Conservation (phyloP, 2,329 filamentous ascomycete genomes). For the Chalaropsis thielavioides region DNA sequence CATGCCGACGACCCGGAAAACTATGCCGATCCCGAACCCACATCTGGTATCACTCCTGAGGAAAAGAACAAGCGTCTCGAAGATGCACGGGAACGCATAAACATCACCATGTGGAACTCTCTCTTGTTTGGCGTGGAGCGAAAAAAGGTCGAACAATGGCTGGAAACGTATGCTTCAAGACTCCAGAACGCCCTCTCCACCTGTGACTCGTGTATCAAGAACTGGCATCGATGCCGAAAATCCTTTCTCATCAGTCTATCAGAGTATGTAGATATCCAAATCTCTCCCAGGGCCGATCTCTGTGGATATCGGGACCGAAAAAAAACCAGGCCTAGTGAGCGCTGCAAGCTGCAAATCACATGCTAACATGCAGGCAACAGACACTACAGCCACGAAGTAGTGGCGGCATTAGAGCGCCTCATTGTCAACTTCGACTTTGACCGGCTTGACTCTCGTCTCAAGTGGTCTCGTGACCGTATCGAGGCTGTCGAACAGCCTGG, state of each 20-base stretch:
- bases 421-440: conserved; percentile 46
- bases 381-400: conserved; percentile 36
- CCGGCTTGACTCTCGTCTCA: conserved; percentile 45
- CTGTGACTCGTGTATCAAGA: conserved; percentile 57
- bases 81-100: conserved; percentile 40
- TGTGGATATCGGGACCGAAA: neutral
- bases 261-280: conserved; percentile 33
- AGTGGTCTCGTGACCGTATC: conserved; percentile 30
- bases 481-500: conserved; percentile 7
- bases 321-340: neutral
- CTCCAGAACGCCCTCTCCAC: conserved; percentile 44
- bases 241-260: conserved; percentile 47
- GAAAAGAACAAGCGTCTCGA: conserved; percentile 40
- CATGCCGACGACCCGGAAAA: conserved; percentile 47
- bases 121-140: conserved; percentile 53
- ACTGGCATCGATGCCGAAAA: conserved; percentile 57
- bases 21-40: conserved; percentile 37
- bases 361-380: conserved; percentile 20
- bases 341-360: neutral
- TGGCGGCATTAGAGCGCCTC: conserved; percentile 38
- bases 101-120: conserved; percentile 52
- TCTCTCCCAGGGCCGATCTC: neutral
- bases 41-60: conserved; percentile 34
- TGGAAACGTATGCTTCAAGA: conserved; percentile 42
- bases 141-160: conserved; percentile 44